Percentiles rank a stretch among this genome's conserved stretches.
Evolutionary conservation across 2,329 filamentous ascomycete genomes (phyloP).

Genomic region (Calonectria crousiana): DNA sequence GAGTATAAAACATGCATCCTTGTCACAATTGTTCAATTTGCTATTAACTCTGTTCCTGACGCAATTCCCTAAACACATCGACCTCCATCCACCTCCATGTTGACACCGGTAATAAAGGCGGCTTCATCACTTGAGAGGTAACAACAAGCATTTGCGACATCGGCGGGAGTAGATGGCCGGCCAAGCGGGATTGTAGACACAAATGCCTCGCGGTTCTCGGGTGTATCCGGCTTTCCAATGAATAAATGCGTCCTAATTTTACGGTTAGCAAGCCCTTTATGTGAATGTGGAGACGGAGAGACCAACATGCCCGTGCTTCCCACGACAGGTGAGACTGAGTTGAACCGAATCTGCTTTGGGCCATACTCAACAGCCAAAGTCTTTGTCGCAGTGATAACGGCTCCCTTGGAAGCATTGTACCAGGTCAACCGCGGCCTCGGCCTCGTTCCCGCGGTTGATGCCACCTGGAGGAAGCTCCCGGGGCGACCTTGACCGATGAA

Average conservation of each 20-base stretch:
- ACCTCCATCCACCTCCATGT: constrained; percentile 64
- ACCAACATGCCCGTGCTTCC: constrained; percentile 72
- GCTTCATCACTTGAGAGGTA: constrained; percentile 80
- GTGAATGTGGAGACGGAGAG: neutral
- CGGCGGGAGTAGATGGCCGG: constrained; percentile 67
- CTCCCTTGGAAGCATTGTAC: constrained; percentile 79
- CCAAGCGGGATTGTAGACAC: constrained; percentile 67
- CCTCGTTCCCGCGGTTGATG: constrained; percentile 70
- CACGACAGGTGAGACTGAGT: constrained; percentile 77
- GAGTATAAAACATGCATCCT: neutral
- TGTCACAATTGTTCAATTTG: neutral
- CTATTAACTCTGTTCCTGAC: neutral
- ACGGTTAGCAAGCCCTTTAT: neutral
- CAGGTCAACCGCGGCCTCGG: constrained; percentile 74
- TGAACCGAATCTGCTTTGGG: constrained; percentile 78
- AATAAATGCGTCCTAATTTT: constrained; percentile 60
- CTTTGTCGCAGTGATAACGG: constrained; percentile 70
- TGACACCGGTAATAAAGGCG: constrained; percentile 78
- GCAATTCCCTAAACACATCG: constrained; percentile 37
- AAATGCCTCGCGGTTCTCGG: constrained; percentile 69
- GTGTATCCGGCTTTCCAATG: constrained; percentile 71
- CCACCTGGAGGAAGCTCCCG: constrained; percentile 74
- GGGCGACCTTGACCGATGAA: constrained; percentile 68
- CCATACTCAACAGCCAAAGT: constrained; percentile 79
- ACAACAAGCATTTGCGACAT: constrained; percentile 78